phyloP scores from a whole-genome alignment of 1,284 basidiomycete genomes.

The Neonothopanus nambi region DNA sequence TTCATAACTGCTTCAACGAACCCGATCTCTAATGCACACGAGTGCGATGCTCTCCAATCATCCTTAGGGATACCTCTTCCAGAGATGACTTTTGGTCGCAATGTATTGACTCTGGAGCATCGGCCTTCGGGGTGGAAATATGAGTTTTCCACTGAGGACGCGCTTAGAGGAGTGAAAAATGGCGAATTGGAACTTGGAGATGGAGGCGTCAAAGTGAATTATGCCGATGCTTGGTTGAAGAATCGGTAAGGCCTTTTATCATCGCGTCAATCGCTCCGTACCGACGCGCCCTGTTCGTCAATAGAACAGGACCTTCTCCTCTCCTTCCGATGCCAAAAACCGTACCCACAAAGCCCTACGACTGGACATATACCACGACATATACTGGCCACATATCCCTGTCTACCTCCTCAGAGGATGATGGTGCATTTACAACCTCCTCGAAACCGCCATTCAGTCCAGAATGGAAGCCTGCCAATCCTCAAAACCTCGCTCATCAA shows the following conservation, averaged over 20 bases:
- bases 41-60: slow-evolving; percentile 69
- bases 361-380: slow-evolving; percentile 97
- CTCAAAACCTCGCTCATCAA: slow-evolving; percentile 50
- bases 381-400: slow-evolving; percentile 66
- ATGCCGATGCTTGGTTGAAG: slow-evolving; percentile 92
- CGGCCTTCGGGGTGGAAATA: slow-evolving; percentile 64
- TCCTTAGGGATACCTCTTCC: slow-evolving; percentile 80
- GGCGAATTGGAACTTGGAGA: slow-evolving; percentile 78
- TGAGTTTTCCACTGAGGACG: slow-evolving; percentile 68
- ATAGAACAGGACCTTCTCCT: slow-evolving; percentile 64
- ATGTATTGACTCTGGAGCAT: slow-evolving; percentile 71
- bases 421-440: not conserved
- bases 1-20: slow-evolving; percentile 62
- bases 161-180: slow-evolving; percentile 75
- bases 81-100: slow-evolving; percentile 97
- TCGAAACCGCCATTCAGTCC: slow-evolving; percentile 20
- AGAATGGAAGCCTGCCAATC: slow-evolving; percentile 55
- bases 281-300: slow-evolving; percentile 19
- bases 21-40: slow-evolving; percentile 76
- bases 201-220: slow-evolving; percentile 90
- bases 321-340: slow-evolving; percentile 70
- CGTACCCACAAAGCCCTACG: slow-evolving; percentile 83
- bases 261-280: slow-evolving; percentile 13
- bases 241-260: slow-evolving; percentile 61
- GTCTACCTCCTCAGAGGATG: not conserved